These are phyloP conservation scores for Penicillium alfredii DNA, from an alignment of 495 filamentous ascomycete species.

Conservation along the genomic window DNA sequence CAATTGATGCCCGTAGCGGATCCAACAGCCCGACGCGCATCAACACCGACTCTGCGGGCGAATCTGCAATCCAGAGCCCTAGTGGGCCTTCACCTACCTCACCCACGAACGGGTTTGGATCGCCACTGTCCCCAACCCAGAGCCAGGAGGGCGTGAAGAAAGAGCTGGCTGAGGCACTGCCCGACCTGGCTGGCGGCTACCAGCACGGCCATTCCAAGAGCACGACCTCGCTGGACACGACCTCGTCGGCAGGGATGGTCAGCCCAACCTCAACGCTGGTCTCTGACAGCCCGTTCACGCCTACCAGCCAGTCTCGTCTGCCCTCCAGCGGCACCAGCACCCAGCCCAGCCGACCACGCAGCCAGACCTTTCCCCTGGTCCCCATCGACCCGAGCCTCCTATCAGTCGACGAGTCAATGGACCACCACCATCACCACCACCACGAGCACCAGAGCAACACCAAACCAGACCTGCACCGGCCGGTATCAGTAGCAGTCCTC, in stretches of 20 bases:
- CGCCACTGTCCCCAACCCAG: constrained; percentile 59
- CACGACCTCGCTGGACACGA: constrained; percentile 52
- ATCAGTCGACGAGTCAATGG: constrained; percentile 54
- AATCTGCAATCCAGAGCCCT: constrained; percentile 60
- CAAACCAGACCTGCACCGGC: constrained; percentile 50
- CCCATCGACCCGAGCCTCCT: constrained; percentile 64
- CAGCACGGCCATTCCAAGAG: constrained; percentile 55
- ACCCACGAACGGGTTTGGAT: constrained; percentile 49
- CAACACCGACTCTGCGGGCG: constrained; percentile 45
- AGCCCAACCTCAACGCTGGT: constrained; percentile 86
- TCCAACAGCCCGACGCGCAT: constrained; percentile 37
- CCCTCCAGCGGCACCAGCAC: constrained; percentile 39
- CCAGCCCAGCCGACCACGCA: constrained; percentile 67
- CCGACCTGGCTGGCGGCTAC: constrained; percentile 47
- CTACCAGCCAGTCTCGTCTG: constrained; percentile 58
- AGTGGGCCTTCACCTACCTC: constrained; percentile 67
- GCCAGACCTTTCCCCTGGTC: constrained; percentile 82
- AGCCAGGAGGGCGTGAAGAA: constrained; percentile 61
- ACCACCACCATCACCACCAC: too few species aligned
- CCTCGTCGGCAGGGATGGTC: constrained; percentile 62
- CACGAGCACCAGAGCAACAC: too few species aligned
- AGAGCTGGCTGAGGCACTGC: constrained; percentile 44
- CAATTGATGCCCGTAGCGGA: constrained; percentile 54
- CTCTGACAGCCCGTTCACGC: constrained; percentile 65
- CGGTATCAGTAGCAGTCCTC: constrained; percentile 56